phyloP scores from a whole-genome alignment of 495 filamentous ascomycete species.

The Penicillium bialowiezense region DNA sequence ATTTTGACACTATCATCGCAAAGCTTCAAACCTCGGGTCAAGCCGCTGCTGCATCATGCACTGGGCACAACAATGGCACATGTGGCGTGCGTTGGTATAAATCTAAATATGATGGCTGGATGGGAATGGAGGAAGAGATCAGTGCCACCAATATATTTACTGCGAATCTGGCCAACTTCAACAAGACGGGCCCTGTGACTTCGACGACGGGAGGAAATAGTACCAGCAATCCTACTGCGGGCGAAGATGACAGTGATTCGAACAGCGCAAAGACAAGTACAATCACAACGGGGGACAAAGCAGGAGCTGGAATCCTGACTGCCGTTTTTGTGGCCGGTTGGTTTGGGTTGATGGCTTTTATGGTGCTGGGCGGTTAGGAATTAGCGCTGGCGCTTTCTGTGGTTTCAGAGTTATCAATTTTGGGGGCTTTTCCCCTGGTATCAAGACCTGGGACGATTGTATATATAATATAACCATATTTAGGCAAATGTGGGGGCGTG shows the following conservation, averaged over 20 bases:
- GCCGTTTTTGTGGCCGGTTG: slow-evolving; percentile 45
- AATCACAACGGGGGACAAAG: slow-evolving; percentile 57
- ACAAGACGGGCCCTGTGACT: slow-evolving; percentile 24
- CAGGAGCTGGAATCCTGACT: slow-evolving; percentile 66
- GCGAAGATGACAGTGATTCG: slow-evolving; percentile 26
- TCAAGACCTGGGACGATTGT: neutral
- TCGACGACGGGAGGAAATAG: slow-evolving; percentile 27
- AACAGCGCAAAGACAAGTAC: slow-evolving; percentile 10
- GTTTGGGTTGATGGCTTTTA: slow-evolving; percentile 31
- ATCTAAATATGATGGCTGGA: slow-evolving; percentile 58
- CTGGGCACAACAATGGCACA: slow-evolving; percentile 56
- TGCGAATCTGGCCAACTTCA: slow-evolving; percentile 27
- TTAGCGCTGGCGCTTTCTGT: neutral
- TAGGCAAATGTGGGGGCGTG: too few relatives aligned
- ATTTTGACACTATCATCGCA: slow-evolving; percentile 58
- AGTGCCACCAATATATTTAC: slow-evolving; percentile 59
- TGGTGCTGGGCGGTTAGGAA: slow-evolving; percentile 17
- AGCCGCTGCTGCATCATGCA: slow-evolving; percentile 70
- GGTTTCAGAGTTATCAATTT: neutral
- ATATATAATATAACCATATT: neutral
- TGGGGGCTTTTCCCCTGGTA: neutral
- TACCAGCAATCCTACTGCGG: slow-evolving; percentile 32
- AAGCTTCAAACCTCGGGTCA: slow-evolving; percentile 62
- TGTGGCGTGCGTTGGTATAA: slow-evolving; percentile 74
- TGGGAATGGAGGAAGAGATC: slow-evolving; percentile 55